phyloP scores from a whole-genome alignment of 352 stramenopile genomes.

The Globisporangium yorkense region DNA sequence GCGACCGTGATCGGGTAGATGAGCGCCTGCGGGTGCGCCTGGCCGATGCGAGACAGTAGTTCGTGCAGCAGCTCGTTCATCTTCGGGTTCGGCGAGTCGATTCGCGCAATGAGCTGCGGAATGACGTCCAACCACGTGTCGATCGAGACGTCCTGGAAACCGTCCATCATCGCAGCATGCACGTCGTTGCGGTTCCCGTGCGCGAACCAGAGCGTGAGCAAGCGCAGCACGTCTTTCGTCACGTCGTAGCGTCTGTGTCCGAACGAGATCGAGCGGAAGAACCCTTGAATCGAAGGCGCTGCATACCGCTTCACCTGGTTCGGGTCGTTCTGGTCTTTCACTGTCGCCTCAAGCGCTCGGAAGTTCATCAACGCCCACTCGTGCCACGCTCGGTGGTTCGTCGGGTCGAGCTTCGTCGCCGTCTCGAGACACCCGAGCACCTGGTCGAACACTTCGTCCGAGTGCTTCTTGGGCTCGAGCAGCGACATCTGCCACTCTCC shows the following conservation, averaged over 20 bases:
- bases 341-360: constrained; percentile 56
- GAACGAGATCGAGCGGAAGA: constrained; percentile 96
- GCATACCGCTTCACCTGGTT: constrained; percentile 64
- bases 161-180: constrained; percentile 64
- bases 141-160: constrained; percentile 92
- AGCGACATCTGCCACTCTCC: constrained; percentile 83
- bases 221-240: constrained; percentile 97
- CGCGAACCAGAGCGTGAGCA: constrained; percentile 98
- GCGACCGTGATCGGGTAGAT: constrained; percentile 99
- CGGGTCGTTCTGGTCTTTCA: constrained; percentile 52
- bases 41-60: constrained; percentile 89
- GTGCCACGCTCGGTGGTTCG: constrained; percentile 97
- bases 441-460: constrained; percentile 64
- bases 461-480: constrained; percentile 64
- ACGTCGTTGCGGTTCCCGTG: constrained; percentile 93
- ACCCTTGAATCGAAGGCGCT: constrained; percentile 94
- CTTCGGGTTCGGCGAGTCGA: constrained; percentile 72
- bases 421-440: constrained; percentile 78
- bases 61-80: constrained; percentile 81
- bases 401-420: constrained; percentile 77
- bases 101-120: constrained; percentile 95
- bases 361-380: constrained; percentile 99
- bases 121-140: constrained; percentile 99
- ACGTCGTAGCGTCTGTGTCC: constrained; percentile 92
- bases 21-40: constrained; percentile 96